These are phyloP conservation scores for Fusarium nisikadoi DNA, from an alignment of 2,329 filamentous ascomycete genomes.

Conservation along the genomic window DNA sequence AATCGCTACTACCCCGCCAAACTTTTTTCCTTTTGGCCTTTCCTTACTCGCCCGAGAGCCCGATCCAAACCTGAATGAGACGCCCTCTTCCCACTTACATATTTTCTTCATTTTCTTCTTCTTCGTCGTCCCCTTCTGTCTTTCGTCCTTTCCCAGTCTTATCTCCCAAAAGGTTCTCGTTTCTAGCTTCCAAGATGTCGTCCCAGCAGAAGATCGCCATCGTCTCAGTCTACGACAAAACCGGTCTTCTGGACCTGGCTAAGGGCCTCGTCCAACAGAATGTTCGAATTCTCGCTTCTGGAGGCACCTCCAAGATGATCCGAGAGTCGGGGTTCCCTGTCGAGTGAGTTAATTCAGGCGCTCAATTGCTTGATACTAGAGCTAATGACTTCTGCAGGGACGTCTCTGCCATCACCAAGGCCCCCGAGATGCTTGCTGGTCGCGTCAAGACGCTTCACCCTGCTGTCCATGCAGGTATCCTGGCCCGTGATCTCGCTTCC, in stretches of 20 bases:
- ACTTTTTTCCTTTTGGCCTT: slow-evolving; percentile 40
- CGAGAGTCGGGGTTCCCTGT: slow-evolving; percentile 95
- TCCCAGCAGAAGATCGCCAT: slow-evolving; percentile 77
- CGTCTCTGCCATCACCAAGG: slow-evolving; percentile 95
- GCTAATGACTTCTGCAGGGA: slow-evolving; percentile 67
- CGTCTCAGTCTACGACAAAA: slow-evolving; percentile 99
- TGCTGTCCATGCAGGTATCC: slow-evolving; percentile 88
- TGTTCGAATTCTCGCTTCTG: slow-evolving; percentile 92
- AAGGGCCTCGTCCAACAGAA: slow-evolving; percentile 90
- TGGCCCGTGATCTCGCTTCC: slow-evolving; percentile 91
- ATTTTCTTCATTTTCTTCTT: slow-evolving; percentile 10
- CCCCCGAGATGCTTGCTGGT: slow-evolving; percentile 95
- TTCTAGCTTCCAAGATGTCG: slow-evolving; percentile 48
- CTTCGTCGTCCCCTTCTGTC: slow-evolving; percentile 7
- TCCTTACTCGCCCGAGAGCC: slow-evolving; percentile 33
- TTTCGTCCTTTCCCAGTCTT: not conserved
- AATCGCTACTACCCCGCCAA: slow-evolving; percentile 45
- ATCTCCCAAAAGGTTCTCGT: slow-evolving; percentile 12
- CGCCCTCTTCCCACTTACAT: slow-evolving; percentile 28
- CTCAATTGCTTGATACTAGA: not conserved
- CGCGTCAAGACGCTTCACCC: slow-evolving; percentile 92
- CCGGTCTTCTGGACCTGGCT: slow-evolving; percentile 89
- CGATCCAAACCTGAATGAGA: slow-evolving; percentile 25
- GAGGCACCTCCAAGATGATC: slow-evolving; percentile 95
- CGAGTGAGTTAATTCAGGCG: slow-evolving; percentile 71